Conservation (phyloP, 2,329 filamentous ascomycete species). For the Colletotrichum sp. region DNA sequence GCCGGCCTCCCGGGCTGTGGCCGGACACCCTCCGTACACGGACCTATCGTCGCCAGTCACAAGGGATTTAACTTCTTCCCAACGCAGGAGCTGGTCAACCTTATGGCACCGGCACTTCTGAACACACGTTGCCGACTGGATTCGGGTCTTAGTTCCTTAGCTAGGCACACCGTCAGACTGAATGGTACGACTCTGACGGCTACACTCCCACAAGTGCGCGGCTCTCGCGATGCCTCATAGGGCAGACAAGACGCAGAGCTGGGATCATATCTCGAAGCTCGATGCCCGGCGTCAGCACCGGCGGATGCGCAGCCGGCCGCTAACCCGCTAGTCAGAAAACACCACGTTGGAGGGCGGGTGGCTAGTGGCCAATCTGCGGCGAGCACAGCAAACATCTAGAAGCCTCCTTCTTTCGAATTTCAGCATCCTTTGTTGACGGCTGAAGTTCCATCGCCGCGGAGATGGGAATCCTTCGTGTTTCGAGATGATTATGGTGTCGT, state of each 20-base stretch:
- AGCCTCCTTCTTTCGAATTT: not conserved
- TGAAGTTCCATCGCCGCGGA: not conserved
- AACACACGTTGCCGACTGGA: not conserved
- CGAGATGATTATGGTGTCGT: not conserved
- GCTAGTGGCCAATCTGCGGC: not conserved
- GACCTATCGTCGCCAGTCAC: not conserved
- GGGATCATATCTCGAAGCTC: not conserved
- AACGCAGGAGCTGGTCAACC: not conserved
- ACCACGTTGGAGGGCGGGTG: not conserved
- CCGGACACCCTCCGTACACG: not conserved
- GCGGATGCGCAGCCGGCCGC: not conserved
- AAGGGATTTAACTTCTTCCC: not conserved
- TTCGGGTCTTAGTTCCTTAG: not conserved
- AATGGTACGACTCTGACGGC: conserved; percentile 9
- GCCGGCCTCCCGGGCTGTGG: not conserved
- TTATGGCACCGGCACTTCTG: not conserved
- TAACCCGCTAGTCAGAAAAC: not conserved
- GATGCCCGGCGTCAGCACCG: not conserved
- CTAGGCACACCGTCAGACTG: not conserved
- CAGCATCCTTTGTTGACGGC: not conserved
- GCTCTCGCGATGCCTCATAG: not conserved
- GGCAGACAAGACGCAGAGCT: not conserved
- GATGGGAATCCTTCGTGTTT: not conserved
- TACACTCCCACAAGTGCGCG: not conserved
- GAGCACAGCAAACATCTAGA: not conserved